Conservation (phyloP, 2,329 filamentous ascomycete species). For the Colletotrichum siamense region DNA sequence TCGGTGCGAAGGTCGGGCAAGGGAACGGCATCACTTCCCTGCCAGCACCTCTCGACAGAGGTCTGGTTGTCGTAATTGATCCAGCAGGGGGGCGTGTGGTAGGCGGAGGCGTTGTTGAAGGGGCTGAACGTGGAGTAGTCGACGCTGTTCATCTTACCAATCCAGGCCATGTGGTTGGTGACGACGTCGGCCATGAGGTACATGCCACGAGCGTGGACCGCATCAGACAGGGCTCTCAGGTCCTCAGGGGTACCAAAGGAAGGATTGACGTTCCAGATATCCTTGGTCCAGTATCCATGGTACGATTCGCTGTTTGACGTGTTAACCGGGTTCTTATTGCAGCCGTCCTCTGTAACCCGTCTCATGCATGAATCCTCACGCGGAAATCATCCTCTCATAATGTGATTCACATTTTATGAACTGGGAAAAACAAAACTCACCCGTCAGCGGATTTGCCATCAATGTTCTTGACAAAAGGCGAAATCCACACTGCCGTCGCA, state of each 20-base stretch:
- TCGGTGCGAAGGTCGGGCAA: slow-evolving; percentile 69
- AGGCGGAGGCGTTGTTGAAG: slow-evolving; percentile 60
- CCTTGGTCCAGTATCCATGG: slow-evolving; percentile 61
- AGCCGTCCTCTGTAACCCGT: background rate
- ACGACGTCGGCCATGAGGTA: slow-evolving; percentile 69
- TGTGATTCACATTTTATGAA: background rate
- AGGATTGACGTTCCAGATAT: slow-evolving; percentile 58
- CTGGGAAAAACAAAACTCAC: slow-evolving; percentile 7
- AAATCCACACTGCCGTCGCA: slow-evolving; percentile 65
- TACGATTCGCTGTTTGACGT: slow-evolving; percentile 43
- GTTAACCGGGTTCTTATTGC: background rate
- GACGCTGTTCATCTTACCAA: slow-evolving; percentile 54
- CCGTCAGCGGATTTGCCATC: background rate
- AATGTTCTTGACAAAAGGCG: slow-evolving; percentile 56
- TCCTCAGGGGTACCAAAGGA: slow-evolving; percentile 66
- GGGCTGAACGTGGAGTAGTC: slow-evolving; percentile 39
- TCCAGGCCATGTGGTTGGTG: slow-evolving; percentile 55
- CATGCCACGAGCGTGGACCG: slow-evolving; percentile 58
- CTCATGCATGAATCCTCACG: background rate
- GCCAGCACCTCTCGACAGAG: slow-evolving; percentile 56
- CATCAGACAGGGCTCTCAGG: slow-evolving; percentile 59
- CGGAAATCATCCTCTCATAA: background rate
- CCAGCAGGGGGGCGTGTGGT: slow-evolving; percentile 62
- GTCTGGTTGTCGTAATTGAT: slow-evolving; percentile 59
- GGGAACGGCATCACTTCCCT: slow-evolving; percentile 47